Percentiles rank a stretch among this genome's conserved stretches.
phyloP scores from a whole-genome alignment of 192 early-diverging fungal species.

The Phycomyces blakesleeanus region DNA sequence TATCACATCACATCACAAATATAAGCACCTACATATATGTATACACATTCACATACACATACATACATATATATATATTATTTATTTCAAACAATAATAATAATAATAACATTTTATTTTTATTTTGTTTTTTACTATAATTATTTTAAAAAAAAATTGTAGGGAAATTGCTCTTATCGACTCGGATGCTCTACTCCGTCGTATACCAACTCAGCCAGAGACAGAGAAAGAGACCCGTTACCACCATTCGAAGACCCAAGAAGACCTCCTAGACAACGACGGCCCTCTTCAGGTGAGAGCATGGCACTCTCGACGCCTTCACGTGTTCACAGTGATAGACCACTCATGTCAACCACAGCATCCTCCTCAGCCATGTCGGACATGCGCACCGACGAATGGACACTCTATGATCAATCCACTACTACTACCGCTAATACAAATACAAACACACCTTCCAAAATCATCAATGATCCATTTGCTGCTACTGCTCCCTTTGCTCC shows the following conservation, averaged over 20 bases:
- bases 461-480: neutral
- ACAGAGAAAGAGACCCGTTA: too few relatives aligned
- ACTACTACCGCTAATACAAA: too few relatives aligned
- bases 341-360: constrained; percentile 7
- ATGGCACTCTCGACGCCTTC: constrained; percentile 6
- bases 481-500: too few relatives aligned
- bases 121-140: too few relatives aligned
- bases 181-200: neutral
- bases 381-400: neutral
- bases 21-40: too few relatives aligned
- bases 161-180: neutral
- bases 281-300: constrained; percentile 11
- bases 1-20: too few relatives aligned
- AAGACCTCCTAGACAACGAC: neutral
- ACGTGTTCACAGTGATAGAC: constrained; percentile 16
- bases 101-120: too few relatives aligned
- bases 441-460: neutral
- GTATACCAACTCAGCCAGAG: neutral
- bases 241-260: neutral
- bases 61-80: too few relatives aligned
- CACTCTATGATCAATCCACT: neutral
- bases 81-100: too few relatives aligned
- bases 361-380: neutral
- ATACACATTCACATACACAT: too few relatives aligned
- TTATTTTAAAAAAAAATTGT: neutral